Evolutionary conservation across 1,139 yeast species (phyloP).

Genomic region (Debaryomyces psychrophilus): DNA sequence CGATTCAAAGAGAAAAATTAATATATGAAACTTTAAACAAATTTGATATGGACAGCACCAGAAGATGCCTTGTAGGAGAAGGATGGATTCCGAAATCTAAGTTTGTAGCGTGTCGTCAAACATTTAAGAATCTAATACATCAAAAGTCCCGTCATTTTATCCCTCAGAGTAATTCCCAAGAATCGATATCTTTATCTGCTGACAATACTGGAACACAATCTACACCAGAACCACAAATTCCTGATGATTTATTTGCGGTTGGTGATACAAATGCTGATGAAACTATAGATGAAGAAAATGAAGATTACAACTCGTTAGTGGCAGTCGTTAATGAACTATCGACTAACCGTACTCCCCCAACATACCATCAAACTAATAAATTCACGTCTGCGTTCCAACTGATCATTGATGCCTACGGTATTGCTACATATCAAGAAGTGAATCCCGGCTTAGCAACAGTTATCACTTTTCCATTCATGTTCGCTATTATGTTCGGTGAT

Average conservation of each 20-base stretch:
- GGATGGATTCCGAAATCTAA: constrained; percentile 82
- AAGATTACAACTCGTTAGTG: constrained; percentile 34
- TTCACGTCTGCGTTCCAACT: constrained; percentile 90
- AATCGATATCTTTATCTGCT: constrained; percentile 25
- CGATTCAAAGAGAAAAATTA: constrained; percentile 69
- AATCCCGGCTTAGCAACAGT: constrained; percentile 95
- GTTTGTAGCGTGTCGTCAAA: constrained; percentile 26
- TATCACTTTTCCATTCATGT: constrained; percentile 97
- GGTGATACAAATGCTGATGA: constrained; percentile 34
- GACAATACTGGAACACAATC: constrained; percentile 11
- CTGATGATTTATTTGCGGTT: constrained; percentile 54
- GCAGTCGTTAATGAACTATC: constrained; percentile 76
- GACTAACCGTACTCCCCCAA: constrained; percentile 89
- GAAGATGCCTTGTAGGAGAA: constrained; percentile 93
- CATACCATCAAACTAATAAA: constrained; percentile 88
- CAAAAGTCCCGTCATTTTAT: constrained; percentile 23
- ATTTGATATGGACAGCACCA: constrained; percentile 80
- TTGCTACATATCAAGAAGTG: constrained; percentile 91
- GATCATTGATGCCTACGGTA: constrained; percentile 93
- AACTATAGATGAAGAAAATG: constrained; percentile 28
- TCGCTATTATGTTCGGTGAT: constrained; percentile 99
- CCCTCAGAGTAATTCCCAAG: constrained; percentile 21
- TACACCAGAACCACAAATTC: constrained; percentile 10
- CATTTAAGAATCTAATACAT: constrained; percentile 31
- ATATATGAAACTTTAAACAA: constrained; percentile 76